Percentiles rank a stretch among this genome's conserved stretches.
phyloP scores from a whole-genome alignment of 2,329 filamentous ascomycete species.

The Emydomyces testavorans region DNA sequence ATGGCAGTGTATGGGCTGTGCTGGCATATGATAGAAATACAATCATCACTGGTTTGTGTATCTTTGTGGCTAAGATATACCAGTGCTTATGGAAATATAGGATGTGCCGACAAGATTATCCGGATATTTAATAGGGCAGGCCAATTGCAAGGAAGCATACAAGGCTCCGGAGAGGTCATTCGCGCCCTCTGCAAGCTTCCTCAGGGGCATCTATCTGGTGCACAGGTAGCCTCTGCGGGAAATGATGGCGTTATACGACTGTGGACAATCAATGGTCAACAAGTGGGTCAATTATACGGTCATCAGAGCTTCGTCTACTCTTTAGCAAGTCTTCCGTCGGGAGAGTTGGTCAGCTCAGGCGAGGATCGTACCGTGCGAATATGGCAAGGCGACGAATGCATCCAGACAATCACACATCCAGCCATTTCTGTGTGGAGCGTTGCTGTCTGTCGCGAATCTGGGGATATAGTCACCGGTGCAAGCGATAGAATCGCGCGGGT shows the following conservation, averaged over 20 bases:
- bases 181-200: conserved; percentile 80
- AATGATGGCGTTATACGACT: conserved; percentile 84
- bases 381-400: conserved; percentile 71
- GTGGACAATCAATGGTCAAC: conserved; percentile 69
- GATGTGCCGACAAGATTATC: conserved; percentile 80
- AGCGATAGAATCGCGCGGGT: conserved; percentile 79
- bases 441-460: conserved; percentile 66
- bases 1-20: conserved; percentile 82
- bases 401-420: conserved; percentile 93
- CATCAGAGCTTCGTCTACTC: conserved; percentile 96
- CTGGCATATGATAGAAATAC: conserved; percentile 68
- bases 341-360: conserved; percentile 79
- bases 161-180: conserved; percentile 69
- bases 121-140: conserved; percentile 63
- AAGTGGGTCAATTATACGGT: conserved; percentile 66
- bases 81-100: conserved; percentile 27
- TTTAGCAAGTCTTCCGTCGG: conserved; percentile 62
- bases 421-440: conserved; percentile 95
- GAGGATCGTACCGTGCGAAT: conserved; percentile 89
- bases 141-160: conserved; percentile 52
- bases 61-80: neutral
- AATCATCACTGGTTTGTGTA: conserved; percentile 55
- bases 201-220: conserved; percentile 61
- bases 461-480: conserved; percentile 86
- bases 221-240: conserved; percentile 86